A percentile compares a stretch with the other conserved stretches of the same genome.
Evolutionary conservation across 805 yeast species (phyloP).

Genomic region (Candida maesae): DNA sequence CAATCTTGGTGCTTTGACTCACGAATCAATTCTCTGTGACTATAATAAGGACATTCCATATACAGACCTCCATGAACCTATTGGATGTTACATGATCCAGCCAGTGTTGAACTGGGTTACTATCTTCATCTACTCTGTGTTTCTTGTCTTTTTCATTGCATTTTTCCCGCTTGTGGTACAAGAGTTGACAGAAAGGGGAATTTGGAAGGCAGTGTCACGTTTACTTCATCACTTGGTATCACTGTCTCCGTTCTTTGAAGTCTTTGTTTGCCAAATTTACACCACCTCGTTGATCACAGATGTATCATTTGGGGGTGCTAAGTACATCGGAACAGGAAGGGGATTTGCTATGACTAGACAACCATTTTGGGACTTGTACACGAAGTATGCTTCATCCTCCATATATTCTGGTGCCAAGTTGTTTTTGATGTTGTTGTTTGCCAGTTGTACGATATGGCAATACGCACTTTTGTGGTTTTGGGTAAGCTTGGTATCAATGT

Average conservation of each 20-base stretch:
- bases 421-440: slow-evolving; percentile 67
- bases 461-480: slow-evolving; percentile 71
- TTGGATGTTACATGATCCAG: slow-evolving; percentile 79
- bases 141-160: slow-evolving; percentile 89
- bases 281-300: slow-evolving; percentile 74
- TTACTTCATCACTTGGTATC: slow-evolving; percentile 75
- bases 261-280: slow-evolving; percentile 91
- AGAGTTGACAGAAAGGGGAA: slow-evolving; percentile 82
- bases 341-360: slow-evolving; percentile 86
- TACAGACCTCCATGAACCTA: slow-evolving; percentile 69
- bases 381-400: slow-evolving; percentile 72
- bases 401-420: slow-evolving; percentile 75
- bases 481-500: slow-evolving; percentile 62
- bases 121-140: slow-evolving; percentile 82
- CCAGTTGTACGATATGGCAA: slow-evolving; percentile 79
- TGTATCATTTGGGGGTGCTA: slow-evolving; percentile 86
- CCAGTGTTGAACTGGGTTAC: slow-evolving; percentile 92
- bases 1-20: slow-evolving; percentile 72
- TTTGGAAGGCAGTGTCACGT: slow-evolving; percentile 67
- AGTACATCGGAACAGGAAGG: slow-evolving; percentile 88
- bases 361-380: slow-evolving; percentile 66
- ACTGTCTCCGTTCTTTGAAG: slow-evolving; percentile 88
- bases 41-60: slow-evolving; percentile 65
- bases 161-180: slow-evolving; percentile 85
- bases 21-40: slow-evolving; percentile 66